Evolutionary conservation across 164 flowering plant genomes (phyloP).

Genomic region (Houttuynia cordata): DNA sequence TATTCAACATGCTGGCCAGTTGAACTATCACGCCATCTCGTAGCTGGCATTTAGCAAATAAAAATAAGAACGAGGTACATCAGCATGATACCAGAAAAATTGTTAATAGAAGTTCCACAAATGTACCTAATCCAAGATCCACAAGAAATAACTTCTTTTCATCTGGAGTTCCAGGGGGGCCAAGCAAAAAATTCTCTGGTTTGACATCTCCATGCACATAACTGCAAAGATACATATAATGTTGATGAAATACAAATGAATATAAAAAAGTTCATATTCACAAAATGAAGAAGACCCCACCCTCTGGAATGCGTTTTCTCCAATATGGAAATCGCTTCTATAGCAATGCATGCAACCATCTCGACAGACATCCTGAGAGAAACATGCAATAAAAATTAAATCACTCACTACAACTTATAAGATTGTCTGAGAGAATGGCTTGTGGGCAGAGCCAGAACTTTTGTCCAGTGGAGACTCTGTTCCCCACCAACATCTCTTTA

Average conservation of each 20-base stretch:
- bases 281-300: slow-evolving; percentile 7
- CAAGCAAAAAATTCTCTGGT: slow-evolving; percentile 95
- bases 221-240: slow-evolving; percentile 17
- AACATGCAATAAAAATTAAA: background rate
- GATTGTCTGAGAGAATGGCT: too few relatives aligned
- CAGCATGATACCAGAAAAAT: background rate
- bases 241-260: background rate
- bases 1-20: slow-evolving; percentile 79
- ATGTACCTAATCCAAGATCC: slow-evolving; percentile 89
- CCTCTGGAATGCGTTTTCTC: slow-evolving; percentile 18
- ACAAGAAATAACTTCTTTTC: slow-evolving; percentile 84
- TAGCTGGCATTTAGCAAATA: slow-evolving; percentile 34
- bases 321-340: slow-evolving; percentile 14
- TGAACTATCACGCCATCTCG: slow-evolving; percentile 69
- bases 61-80: too few relatives aligned
- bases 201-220: slow-evolving; percentile 97
- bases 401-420: too few relatives aligned
- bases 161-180: slow-evolving; percentile 72
- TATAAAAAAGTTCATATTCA: background rate
- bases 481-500: too few relatives aligned
- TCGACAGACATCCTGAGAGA: slow-evolving; percentile 10
- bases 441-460: too few relatives aligned
- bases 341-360: slow-evolving; percentile 17
- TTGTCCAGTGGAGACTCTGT: too few relatives aligned
- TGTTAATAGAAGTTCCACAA: background rate